phyloP scores from a whole-genome alignment of 257 asterid species.

The Solanum megistacrolobum region DNA sequence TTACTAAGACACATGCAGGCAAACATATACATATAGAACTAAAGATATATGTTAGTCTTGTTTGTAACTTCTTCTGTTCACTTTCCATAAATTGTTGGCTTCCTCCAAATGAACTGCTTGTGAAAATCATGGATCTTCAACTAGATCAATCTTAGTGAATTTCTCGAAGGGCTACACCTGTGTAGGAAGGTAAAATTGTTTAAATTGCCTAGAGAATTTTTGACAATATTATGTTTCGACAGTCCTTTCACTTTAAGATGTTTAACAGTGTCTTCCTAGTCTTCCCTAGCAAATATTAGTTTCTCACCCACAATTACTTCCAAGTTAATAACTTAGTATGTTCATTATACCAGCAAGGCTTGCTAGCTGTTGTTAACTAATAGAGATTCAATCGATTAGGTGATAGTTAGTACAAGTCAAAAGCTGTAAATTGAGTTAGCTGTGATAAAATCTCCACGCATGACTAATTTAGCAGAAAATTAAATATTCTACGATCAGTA shows the following conservation, averaged over 20 bases:
- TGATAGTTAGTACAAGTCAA: background rate
- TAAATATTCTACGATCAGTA: background rate
- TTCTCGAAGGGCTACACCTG: background rate
- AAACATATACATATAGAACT: background rate
- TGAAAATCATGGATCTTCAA: background rate
- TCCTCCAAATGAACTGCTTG: background rate
- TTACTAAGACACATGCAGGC: background rate
- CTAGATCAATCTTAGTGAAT: background rate
- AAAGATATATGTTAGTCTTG: background rate
- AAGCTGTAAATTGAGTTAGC: background rate
- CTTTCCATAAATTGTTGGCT: background rate
- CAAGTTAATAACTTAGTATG: background rate
- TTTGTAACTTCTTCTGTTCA: background rate
- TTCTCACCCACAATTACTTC: background rate
- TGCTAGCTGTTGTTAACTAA: background rate
- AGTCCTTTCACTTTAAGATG: background rate
- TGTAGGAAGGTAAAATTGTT: background rate
- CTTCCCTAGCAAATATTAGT: background rate
- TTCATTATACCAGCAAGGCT: background rate
- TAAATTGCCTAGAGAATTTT: background rate
- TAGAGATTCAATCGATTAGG: background rate
- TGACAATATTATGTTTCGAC: background rate
- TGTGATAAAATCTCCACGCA: background rate
- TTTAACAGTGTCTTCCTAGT: background rate
- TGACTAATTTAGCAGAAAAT: background rate